Evolutionary conservation across 108 stramenopile genomes (phyloP).

Genomic region (Nitzschia sp.): DNA sequence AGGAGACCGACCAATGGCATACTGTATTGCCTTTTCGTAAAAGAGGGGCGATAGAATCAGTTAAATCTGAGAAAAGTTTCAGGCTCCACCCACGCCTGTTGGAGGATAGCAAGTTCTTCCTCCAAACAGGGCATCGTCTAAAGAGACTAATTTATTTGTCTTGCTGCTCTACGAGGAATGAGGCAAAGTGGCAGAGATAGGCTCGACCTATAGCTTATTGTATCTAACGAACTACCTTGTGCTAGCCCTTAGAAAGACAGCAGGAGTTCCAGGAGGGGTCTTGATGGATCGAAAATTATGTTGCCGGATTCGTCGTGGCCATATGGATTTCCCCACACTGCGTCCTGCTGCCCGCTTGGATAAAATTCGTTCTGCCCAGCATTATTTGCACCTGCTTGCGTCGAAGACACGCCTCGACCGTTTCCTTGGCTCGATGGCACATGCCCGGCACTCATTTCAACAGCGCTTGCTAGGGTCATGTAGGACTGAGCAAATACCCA

Average conservation of each 20-base stretch:
- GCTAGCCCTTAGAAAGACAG: conserved; percentile 40
- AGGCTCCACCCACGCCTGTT: too few relatives aligned
- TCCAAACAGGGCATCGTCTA: too few relatives aligned
- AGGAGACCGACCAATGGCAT: too few relatives aligned
- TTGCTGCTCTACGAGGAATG: too few relatives aligned
- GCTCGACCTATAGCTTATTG: too few relatives aligned
- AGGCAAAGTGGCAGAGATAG: too few relatives aligned
- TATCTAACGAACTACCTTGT: too few relatives aligned
- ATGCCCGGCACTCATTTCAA: conserved; percentile 52
- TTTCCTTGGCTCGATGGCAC: conserved; percentile 1
- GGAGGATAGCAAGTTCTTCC: too few relatives aligned
- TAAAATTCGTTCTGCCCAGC: background rate
- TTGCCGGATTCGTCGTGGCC: conserved; percentile 36
- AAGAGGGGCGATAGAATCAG: too few relatives aligned
- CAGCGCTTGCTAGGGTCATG: conserved; percentile 76
- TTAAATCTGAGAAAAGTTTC: too few relatives aligned
- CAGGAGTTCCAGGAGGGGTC: conserved; percentile 44
- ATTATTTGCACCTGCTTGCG: background rate
- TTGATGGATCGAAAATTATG: conserved; percentile 34
- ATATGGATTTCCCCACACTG: conserved; percentile 15
- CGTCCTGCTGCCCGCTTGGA: background rate
- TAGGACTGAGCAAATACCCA: conserved; percentile 88
- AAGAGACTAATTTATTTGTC: too few relatives aligned
- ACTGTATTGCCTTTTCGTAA: too few relatives aligned
- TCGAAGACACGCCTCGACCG: background rate